Evolutionary conservation across 129 eudicot species (phyloP).

Genomic region (Silybum marianum): DNA sequence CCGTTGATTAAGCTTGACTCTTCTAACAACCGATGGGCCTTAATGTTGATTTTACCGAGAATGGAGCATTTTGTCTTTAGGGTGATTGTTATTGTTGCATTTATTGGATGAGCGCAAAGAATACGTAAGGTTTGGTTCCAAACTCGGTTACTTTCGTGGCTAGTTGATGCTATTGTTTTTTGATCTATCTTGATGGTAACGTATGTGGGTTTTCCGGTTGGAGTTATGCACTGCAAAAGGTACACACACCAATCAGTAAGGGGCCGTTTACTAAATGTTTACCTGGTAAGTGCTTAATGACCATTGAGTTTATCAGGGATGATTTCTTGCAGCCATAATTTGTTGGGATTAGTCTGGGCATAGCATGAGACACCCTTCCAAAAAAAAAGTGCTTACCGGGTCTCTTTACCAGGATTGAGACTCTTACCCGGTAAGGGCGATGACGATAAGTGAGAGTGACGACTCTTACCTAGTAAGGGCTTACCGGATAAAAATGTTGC

Average conservation of each 20-base stretch:
- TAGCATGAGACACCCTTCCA: too few relatives aligned
- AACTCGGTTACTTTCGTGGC: conserved; percentile 52
- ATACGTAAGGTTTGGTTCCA: conserved; percentile 95
- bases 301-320: too few relatives aligned
- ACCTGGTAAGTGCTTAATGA: too few relatives aligned
- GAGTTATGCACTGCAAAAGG: conserved; percentile 61
- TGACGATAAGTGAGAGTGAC: too few relatives aligned
- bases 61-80: conserved; percentile 61
- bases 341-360: too few relatives aligned
- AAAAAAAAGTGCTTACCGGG: too few relatives aligned
- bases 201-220: conserved; percentile 61
- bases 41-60: conserved; percentile 64
- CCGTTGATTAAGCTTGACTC: conserved; percentile 72
- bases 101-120: conserved; percentile 77
- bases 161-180: conserved; percentile 74
- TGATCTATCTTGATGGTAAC: conserved; percentile 72
- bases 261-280: not conserved
- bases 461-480: too few relatives aligned
- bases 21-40: conserved; percentile 47
- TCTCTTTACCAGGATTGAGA: too few relatives aligned
- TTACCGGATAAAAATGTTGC: too few relatives aligned
- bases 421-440: too few relatives aligned
- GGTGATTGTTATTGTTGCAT: conserved; percentile 68
- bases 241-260: conserved; percentile 6
- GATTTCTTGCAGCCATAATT: too few relatives aligned